Conservation (phyloP, 2,329 filamentous ascomycete genomes). For the Daldinia sp. region DNA sequence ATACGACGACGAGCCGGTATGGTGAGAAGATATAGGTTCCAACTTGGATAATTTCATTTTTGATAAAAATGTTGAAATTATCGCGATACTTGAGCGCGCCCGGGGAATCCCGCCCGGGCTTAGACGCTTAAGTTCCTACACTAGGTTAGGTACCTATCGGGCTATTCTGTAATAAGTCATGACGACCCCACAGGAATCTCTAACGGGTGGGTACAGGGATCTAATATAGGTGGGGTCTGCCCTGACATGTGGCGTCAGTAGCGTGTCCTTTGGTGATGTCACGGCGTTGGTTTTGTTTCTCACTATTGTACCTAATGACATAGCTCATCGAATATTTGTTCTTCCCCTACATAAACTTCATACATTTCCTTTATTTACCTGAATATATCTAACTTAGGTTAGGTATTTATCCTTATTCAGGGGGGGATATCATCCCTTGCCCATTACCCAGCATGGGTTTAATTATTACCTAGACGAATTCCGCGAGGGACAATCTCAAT, state of each 20-base stretch:
- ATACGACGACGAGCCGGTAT: not conserved
- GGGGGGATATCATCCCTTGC: not conserved
- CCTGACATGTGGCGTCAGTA: conserved; percentile 19
- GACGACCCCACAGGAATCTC: not conserved
- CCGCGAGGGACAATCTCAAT: not conserved
- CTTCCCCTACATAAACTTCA: not conserved
- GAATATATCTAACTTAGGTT: no score
- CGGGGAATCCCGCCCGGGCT: not conserved
- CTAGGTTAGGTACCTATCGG: no score
- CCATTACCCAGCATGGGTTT: not conserved
- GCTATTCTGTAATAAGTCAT: not conserved
- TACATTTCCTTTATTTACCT: no score
- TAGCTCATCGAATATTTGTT: conserved; percentile 3
- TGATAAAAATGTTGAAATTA: no score
- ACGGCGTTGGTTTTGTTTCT: conserved; percentile 14
- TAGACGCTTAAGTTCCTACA: no score
- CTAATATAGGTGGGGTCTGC: not conserved
- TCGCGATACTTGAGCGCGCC: no score
- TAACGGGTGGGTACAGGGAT: not conserved
- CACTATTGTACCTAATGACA: no score
- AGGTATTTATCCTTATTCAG: no score
- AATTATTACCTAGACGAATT: not conserved
- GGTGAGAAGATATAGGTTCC: no score
- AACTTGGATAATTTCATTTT: no score
- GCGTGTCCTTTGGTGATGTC: conserved; percentile 24